Base-by-base conservation (phyloP, 2,329 filamentous ascomycete genomes). In the Amauroascus niger region DNA sequence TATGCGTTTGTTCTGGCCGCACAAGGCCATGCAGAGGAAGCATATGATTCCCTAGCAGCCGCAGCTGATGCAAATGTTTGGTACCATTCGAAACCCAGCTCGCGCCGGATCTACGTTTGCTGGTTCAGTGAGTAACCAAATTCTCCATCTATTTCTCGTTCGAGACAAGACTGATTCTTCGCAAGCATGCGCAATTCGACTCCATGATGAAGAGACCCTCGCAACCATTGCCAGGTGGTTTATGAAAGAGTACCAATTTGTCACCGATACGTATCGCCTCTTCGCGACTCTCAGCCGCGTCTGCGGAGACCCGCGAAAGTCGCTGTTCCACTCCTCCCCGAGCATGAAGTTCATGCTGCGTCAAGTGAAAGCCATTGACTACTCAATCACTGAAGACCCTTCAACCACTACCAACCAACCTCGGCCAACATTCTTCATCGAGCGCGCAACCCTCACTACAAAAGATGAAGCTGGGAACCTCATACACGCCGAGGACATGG, bases 331-430 rank as follows among this genome's bases (percentile, higher is more conserved):
- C 49, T 84, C 85, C 2, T 86, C 87, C 0, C 84, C 88, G 0
- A 84, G 85, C 18, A 89, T 95, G 68, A 97, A 97, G 67, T 95
- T 87, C 65, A 83, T 97, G 63, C 76, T 96, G 55, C 83, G 93
- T 3, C 88, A 95, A 69, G 87, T 98, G 70, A 94, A 95, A 68
- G 82, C 83, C 2, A 87, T 95, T 74, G 93, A 98, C 68, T 84
- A 79, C 58, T 75, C 86, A 2, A 74, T 84, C 43, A 74, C 70
- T 1, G 73, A 75, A 2, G 74, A 78, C 13, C 71, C 76, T 13
- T 71, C 61, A 45, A 61, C 58, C 35, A 60, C 51, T 40, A 60
- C 52, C 41, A 51, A 60, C 50, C 52, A 63, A 39, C 60, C 71
- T 16, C 74, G 77, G 13, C 61, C 72, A 49, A 69, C 68, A 24